Conservation (phyloP, 139 green algal genomes). For the Chlamydomonas sp. region DNA sequence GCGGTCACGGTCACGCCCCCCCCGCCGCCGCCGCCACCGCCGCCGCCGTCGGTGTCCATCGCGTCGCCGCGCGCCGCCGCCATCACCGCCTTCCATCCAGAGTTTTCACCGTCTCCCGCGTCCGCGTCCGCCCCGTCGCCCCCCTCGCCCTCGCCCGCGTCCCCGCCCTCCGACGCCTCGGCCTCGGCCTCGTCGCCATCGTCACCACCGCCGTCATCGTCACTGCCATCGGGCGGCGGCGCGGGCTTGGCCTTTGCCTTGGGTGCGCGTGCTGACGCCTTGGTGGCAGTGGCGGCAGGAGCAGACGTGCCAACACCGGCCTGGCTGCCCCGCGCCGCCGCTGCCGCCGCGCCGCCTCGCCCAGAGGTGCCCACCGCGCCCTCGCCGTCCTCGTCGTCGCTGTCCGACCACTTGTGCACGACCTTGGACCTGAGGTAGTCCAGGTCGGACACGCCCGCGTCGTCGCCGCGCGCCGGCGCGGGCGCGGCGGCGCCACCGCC, state of each 20-base stretch:
- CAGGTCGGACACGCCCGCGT: slow-evolving; percentile 61
- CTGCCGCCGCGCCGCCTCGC: not conserved
- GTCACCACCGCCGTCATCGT: slow-evolving; percentile 6
- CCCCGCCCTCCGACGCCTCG: not conserved
- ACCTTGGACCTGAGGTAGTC: slow-evolving; percentile 76
- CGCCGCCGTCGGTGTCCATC: not conserved
- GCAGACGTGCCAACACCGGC: too few relatives aligned
- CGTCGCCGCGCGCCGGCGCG: not conserved
- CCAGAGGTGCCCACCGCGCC: not conserved
- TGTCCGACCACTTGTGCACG: slow-evolving; percentile 47
- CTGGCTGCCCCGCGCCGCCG: too few relatives aligned
- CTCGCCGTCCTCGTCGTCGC: slow-evolving; percentile 50
- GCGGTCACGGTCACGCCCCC: too few relatives aligned
- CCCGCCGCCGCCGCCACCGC: not conserved
- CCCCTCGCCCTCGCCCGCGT: slow-evolving; percentile 1
- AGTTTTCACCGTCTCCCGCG: not conserved
- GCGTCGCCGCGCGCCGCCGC: not conserved
- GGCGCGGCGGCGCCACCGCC: slow-evolving; percentile 12
- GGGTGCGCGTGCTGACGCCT: too few relatives aligned
- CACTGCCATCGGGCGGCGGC: too few relatives aligned
- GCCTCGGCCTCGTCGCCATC: slow-evolving; percentile 14
- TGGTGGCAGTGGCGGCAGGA: too few relatives aligned
- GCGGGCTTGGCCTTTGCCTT: too few relatives aligned
- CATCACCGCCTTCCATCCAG: not conserved
- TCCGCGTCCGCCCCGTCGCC: not conserved